Evolutionary conservation across 441 rosid species (phyloP).

Genomic region (Manihot esculenta): DNA sequence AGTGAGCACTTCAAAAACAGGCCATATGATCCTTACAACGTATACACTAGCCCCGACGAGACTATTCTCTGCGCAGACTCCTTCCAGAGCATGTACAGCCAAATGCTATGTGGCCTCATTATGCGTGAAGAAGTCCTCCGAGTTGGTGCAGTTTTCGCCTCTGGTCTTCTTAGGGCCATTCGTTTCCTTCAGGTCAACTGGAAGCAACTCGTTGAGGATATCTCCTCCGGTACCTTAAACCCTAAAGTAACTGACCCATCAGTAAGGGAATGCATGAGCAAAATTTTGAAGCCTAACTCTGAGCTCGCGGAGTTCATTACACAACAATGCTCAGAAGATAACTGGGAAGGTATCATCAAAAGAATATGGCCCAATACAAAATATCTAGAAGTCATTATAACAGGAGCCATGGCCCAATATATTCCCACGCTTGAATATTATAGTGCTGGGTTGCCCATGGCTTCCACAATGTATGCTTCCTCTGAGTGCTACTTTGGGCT

Average conservation of each 20-base stretch:
- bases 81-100: slow-evolving; percentile 89
- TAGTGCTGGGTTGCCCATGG: slow-evolving; percentile 74
- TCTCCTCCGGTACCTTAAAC: slow-evolving; percentile 53
- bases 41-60: slow-evolving; percentile 90
- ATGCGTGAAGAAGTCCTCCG: slow-evolving; percentile 76
- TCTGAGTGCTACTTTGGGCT: slow-evolving; percentile 93
- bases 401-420: slow-evolving; percentile 97
- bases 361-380: slow-evolving; percentile 88
- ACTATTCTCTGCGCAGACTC: slow-evolving; percentile 85
- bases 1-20: slow-evolving; percentile 81
- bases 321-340: slow-evolving; percentile 46
- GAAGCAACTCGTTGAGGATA: slow-evolving; percentile 57
- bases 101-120: slow-evolving; percentile 84
- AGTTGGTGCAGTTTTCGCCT: slow-evolving; percentile 87
- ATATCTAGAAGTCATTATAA: slow-evolving; percentile 86
- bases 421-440: slow-evolving; percentile 86
- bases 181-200: slow-evolving; percentile 81
- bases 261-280: slow-evolving; percentile 41
- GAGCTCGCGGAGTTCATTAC: slow-evolving; percentile 53
- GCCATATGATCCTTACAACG: slow-evolving; percentile 78
- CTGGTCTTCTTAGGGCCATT: slow-evolving; percentile 86
- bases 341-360: slow-evolving; percentile 77
- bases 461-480: slow-evolving; percentile 96
- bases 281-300: slow-evolving; percentile 56
- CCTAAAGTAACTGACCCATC: slow-evolving; percentile 49